These are phyloP conservation scores for Raphanus hybrid DNA, from an alignment of 441 rosid species.

Conservation along the genomic window DNA sequence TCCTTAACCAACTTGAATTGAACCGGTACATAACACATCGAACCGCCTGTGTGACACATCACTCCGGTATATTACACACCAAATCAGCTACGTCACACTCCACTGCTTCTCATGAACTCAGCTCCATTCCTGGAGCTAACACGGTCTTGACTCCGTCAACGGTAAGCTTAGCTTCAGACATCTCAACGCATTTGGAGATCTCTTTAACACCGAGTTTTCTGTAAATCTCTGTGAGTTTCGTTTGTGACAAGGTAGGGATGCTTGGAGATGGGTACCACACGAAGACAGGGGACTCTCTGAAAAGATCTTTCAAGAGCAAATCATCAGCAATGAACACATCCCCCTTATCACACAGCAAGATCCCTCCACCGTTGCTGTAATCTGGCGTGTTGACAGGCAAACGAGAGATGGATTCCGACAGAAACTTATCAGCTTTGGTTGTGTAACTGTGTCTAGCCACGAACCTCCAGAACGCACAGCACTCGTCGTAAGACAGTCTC, in stretches of 20 bases:
- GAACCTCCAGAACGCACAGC: constrained; percentile 71
- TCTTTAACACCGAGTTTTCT: constrained; percentile 60
- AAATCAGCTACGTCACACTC: too few species aligned
- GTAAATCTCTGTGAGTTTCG: constrained; percentile 56
- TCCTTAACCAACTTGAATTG: too few species aligned
- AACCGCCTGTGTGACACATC: too few species aligned
- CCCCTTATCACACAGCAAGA: constrained; percentile 45
- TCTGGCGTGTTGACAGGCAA: constrained; percentile 53
- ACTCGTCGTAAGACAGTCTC: constrained; percentile 49
- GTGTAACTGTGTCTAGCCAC: constrained; percentile 36
- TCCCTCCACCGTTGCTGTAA: constrained; percentile 32
- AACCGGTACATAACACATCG: too few species aligned
- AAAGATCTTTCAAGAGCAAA: constrained; percentile 60
- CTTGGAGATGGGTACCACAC: constrained; percentile 76
- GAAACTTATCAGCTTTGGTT: constrained; percentile 17
- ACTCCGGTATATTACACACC: too few species aligned
- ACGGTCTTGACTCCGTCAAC: constrained; percentile 14
- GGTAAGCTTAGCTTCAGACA: constrained; percentile 43
- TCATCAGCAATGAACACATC: constrained; percentile 79
- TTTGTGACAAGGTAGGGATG: constrained; percentile 46
- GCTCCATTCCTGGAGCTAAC: too few species aligned
- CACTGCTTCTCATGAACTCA: too few species aligned
- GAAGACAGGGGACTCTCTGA: constrained; percentile 52
- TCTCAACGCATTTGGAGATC: constrained; percentile 58
- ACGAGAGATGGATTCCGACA: constrained; percentile 49